Evolutionary conservation across 2,329 filamentous ascomycete species (phyloP), one percentile per base, ranked within the genome.

Genomic region (Waltergamsia citrina): DNA sequence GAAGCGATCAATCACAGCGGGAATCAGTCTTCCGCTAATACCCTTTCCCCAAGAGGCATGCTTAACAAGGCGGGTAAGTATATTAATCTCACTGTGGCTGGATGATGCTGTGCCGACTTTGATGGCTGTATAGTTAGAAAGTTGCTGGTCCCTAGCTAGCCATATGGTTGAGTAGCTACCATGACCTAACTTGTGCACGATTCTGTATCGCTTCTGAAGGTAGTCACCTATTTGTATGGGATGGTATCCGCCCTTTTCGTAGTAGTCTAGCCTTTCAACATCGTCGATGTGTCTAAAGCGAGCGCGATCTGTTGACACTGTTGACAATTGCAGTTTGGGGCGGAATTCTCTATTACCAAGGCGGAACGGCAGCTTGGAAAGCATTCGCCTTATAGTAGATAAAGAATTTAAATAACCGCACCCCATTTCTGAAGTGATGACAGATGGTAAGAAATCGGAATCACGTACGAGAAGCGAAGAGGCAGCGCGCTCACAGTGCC

Each of bases 191-290:
- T 55, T 54, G 35, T 49, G 44, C 2, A 48, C 39, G 5, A 52
- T 31, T 6, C 35, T 28, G 33, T 54, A 55, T 26, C 46, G 40
- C 3, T 36, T 27, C 12, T 44, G 28, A 38, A 66, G 52, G 2
- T 38, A 39, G 20, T 64, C 56, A 8, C 54, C 56, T 6, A 64
- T 48, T 7, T 43, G 42, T 6, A 59, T 48, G 8, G 60, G 59
- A 38, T 65, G 56, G 41, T 56, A 64, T 5, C 54, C 57, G 4
- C 60, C 55, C 3, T 45, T 44, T 4, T 38, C 36, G 40, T 65
- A 63, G 26, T 43, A 14, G 18, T 47, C 37, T 5, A 47, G 41
- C 8, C 22, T 40, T 32, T 48, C 46, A 17, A 43, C 43, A 10
- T 41, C 43, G 15, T 43, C 33, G 7, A 46, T 41, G 9, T 24